phyloP scores from a whole-genome alignment of 192 early-diverging fungal species.

The Podila minutissima region DNA sequence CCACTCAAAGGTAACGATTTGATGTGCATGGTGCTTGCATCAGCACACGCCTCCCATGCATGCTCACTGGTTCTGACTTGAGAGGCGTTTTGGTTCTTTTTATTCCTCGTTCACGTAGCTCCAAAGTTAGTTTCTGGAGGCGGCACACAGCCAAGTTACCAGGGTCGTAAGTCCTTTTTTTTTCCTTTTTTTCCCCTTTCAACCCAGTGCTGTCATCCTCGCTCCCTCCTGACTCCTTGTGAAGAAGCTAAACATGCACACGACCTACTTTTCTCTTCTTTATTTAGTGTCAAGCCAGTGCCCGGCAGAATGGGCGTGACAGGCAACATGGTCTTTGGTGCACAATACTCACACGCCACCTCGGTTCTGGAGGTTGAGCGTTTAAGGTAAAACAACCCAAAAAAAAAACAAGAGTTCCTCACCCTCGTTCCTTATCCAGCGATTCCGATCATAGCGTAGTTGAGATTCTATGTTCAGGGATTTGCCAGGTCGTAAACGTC shows the following conservation, averaged over 20 bases:
- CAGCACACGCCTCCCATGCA: background rate
- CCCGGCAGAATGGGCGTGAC: conserved; percentile 52
- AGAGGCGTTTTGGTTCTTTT: background rate
- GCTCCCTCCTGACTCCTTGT: background rate
- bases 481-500: too few relatives aligned
- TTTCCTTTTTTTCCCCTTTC: background rate
- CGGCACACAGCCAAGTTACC: conserved; percentile 40
- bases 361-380: conserved; percentile 47
- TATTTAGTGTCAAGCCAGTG: conserved; percentile 56
- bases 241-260: background rate
- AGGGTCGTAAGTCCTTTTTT: conserved; percentile 28
- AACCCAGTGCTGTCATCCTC: background rate
- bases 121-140: conserved; percentile 44
- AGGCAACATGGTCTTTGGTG: conserved; percentile 54
- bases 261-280: too few relatives aligned
- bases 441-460: too few relatives aligned
- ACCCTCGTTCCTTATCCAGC: too few relatives aligned
- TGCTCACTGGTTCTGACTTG: background rate
- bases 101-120: conserved; percentile 6
- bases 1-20: conserved; percentile 26
- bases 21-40: background rate
- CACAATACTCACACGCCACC: conserved; percentile 59
- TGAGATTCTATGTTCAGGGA: too few relatives aligned
- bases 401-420: background rate
- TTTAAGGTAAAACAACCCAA: conserved; percentile 11